These are phyloP conservation scores for Sonneratia alba DNA, from an alignment of 345 rosid species.

Conservation along the genomic window DNA sequence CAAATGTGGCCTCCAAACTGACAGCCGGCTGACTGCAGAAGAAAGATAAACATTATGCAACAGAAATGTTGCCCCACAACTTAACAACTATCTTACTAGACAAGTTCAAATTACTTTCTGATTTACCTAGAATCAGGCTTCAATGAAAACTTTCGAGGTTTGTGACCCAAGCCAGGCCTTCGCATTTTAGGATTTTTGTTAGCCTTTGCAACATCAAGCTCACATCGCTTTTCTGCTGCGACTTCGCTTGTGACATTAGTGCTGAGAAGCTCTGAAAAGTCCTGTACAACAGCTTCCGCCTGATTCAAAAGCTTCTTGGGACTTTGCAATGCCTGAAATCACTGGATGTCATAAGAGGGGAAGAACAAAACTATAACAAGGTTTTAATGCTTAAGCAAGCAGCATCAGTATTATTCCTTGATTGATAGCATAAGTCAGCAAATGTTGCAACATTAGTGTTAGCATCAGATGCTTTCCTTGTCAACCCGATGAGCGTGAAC, in stretches of 20 bases:
- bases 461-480: not conserved
- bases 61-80: not conserved
- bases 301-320: slow-evolving; percentile 43
- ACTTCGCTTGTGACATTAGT: slow-evolving; percentile 11
- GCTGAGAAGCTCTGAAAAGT: slow-evolving; percentile 20
- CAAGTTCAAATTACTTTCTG: slow-evolving; percentile 2
- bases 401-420: not conserved
- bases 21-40: slow-evolving; percentile 44
- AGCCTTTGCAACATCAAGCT: slow-evolving; percentile 18
- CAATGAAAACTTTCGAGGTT: slow-evolving; percentile 62
- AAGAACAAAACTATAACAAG: not conserved
- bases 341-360: not conserved
- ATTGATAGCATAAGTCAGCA: not conserved
- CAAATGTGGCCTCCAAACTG: slow-evolving; percentile 41
- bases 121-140: slow-evolving; percentile 47
- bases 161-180: slow-evolving; percentile 60
- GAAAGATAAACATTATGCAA: slow-evolving; percentile 7
- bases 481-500: not conserved
- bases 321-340: slow-evolving; percentile 41
- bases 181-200: slow-evolving; percentile 37
- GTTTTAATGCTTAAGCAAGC: not conserved
- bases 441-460: not conserved
- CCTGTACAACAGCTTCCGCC: slow-evolving; percentile 37
- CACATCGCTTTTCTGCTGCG: slow-evolving; percentile 10
- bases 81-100: not conserved